Evolutionary conservation across 257 asterid genomes (phyloP), one percentile per base, ranked within the genome.

Genomic region (Agastache rugosa): DNA sequence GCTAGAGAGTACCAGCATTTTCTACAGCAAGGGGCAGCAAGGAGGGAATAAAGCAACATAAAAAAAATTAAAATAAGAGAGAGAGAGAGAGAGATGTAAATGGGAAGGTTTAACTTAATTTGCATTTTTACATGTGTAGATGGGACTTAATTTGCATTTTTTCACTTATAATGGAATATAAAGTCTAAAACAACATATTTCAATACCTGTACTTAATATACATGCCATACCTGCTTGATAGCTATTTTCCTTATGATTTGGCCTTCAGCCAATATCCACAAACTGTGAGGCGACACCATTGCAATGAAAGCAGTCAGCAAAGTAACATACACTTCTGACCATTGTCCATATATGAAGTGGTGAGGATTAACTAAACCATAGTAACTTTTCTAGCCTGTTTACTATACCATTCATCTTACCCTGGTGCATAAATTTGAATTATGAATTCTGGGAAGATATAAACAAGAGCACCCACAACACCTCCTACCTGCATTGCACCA

Each of bases 201-300:
- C 23, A 12, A 39, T 11, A 59, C 14, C 3, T 22, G 59, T n/a
- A 10, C 31, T 27, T 34, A n/a, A 20, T 47, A 31, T 65, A 75
- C 50, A 51, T 34, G 35, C 51, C 76, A 37, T 74, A 82, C 89
- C 89, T 80, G 87, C 54, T 77, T 37, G 51, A 75, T 72, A 82
- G 89, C 89, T 66, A 82, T 63, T 77, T 75, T 79, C 69, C 85
- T 80, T 65, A 84, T 80, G 60, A 65, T 63, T 78, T 47, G 77
- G 60, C 89, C 82, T 56, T 85, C 89, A 59, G 76, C 66, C 69
- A 77, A 54, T 63, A 75, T 68, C 89, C 87, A 85, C 60, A 85
- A 74, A 75, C 89, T 82, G 85, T 37, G 64, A 58, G 64, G 60
- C 51, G 48, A 73, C 15, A 58, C 20, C 59, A 76, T 14, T 25